phyloP scores from a whole-genome alignment of 2,329 filamentous ascomycete genomes.

The Colletotrichum euphorbiae region DNA sequence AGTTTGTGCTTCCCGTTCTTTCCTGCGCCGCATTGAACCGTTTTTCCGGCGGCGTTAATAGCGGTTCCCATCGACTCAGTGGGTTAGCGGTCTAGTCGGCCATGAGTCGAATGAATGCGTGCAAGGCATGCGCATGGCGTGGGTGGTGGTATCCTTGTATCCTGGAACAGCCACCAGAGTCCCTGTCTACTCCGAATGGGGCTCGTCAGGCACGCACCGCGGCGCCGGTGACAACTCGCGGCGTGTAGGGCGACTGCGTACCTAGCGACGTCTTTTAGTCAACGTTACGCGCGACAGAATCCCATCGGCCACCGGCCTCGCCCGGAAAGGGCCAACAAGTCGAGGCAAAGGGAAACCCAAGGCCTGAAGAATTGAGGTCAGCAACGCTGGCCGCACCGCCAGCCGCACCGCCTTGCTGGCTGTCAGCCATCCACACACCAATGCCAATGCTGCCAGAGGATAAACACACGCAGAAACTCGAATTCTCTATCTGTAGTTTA shows the following conservation, averaged over 20 bases:
- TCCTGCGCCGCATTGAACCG: neutral
- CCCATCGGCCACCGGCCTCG: constrained; percentile 26
- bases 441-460: constrained; percentile 20
- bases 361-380: constrained; percentile 19
- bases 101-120: constrained; percentile 9
- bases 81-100: neutral
- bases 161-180: neutral
- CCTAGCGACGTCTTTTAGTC: neutral
- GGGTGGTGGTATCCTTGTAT: constrained; percentile 3
- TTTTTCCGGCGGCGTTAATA: neutral
- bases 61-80: neutral
- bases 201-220: constrained; percentile 24
- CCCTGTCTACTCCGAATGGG: neutral
- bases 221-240: constrained; percentile 11
- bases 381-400: constrained; percentile 14
- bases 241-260: constrained; percentile 1
- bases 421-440: constrained; percentile 14
- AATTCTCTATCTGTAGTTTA: neutral
- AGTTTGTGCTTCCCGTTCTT: neutral
- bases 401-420: neutral
- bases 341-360: neutral
- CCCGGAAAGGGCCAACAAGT: constrained; percentile 20
- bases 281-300: constrained; percentile 30
- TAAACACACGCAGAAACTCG: constrained; percentile 7
- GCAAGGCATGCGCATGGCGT: constrained; percentile 6